Evolutionary conservation across 768 basidiomycete genomes (phyloP).

Genomic region (Glaciozyma antarctica): DNA sequence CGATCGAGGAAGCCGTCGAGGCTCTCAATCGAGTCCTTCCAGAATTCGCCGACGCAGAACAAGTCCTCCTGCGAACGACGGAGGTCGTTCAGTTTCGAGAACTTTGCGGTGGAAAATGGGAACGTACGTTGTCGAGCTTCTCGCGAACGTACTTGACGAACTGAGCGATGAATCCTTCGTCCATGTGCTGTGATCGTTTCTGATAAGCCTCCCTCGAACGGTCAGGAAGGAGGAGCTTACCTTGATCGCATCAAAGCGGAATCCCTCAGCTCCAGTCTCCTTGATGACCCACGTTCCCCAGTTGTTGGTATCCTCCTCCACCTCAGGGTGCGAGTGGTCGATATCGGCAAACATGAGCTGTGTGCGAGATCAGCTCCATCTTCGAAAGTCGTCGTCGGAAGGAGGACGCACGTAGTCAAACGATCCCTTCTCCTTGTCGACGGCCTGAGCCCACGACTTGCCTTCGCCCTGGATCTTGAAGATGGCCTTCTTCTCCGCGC

Average conservation of each 20-base stretch:
- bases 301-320: slow-evolving; percentile 37
- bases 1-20: slow-evolving; percentile 34
- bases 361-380: background rate
- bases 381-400: background rate
- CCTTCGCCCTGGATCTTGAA: slow-evolving; percentile 43
- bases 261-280: slow-evolving; percentile 43
- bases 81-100: no score
- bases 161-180: slow-evolving; percentile 39
- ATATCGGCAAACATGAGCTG: slow-evolving; percentile 31
- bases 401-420: slow-evolving; percentile 8
- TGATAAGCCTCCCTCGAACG: no score
- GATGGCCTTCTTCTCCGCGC: slow-evolving; percentile 37
- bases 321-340: slow-evolving; percentile 42
- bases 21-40: slow-evolving; percentile 33
- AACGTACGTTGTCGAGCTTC: slow-evolving; percentile 15
- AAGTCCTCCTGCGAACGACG: background rate
- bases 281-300: slow-evolving; percentile 43
- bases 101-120: no score
- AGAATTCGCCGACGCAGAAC: slow-evolving; percentile 33
- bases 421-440: slow-evolving; percentile 41
- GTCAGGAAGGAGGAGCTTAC: no score
- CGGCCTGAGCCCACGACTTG: slow-evolving; percentile 41
- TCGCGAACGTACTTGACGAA: slow-evolving; percentile 42
- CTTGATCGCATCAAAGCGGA: slow-evolving; percentile 41
- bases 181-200: slow-evolving; percentile 25